Conservation (phyloP, 2,329 filamentous ascomycete genomes). For the Thermothelomyces thermophilus region DNA sequence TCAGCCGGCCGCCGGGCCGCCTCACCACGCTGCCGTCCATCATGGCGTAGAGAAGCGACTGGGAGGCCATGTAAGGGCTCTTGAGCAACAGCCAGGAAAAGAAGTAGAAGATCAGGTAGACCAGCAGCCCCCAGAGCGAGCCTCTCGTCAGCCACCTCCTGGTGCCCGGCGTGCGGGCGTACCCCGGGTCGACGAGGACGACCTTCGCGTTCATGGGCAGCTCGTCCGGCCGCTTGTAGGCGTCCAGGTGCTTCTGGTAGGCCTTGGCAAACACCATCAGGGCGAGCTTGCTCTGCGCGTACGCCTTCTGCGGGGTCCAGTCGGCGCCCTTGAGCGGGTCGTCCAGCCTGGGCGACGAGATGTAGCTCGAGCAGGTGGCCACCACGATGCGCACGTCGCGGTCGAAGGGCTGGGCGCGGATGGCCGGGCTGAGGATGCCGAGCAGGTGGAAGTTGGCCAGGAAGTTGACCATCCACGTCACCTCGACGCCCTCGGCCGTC, state of each 20-base stretch:
- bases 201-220: constrained; percentile 77
- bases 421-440: constrained; percentile 81
- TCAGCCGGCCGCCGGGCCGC: constrained; percentile 59
- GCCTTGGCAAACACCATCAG: constrained; percentile 83
- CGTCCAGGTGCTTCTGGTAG: constrained; percentile 85
- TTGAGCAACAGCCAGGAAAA: constrained; percentile 86
- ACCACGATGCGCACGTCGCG: constrained; percentile 86
- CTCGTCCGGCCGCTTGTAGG: constrained; percentile 77
- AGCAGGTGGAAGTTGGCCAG: constrained; percentile 93
- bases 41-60: constrained; percentile 76
- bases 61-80: constrained; percentile 72
- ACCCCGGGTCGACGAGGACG: constrained; percentile 80
- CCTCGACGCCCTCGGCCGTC: constrained; percentile 76
- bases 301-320: constrained; percentile 53
- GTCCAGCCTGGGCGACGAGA: constrained; percentile 63
- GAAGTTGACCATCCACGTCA: constrained; percentile 92
- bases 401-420: constrained; percentile 87
- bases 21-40: constrained; percentile 71
- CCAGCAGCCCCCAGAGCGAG: constrained; percentile 67
- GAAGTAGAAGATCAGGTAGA: constrained; percentile 73
- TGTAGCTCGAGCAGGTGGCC: constrained; percentile 81
- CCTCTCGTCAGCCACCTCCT: constrained; percentile 81
- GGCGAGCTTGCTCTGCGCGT: constrained; percentile 65
- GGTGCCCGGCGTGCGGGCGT: constrained; percentile 78
- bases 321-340: constrained; percentile 38